Conservation (phyloP, 2,329 filamentous ascomycete species). For the Sporothrix euskadiensis region DNA sequence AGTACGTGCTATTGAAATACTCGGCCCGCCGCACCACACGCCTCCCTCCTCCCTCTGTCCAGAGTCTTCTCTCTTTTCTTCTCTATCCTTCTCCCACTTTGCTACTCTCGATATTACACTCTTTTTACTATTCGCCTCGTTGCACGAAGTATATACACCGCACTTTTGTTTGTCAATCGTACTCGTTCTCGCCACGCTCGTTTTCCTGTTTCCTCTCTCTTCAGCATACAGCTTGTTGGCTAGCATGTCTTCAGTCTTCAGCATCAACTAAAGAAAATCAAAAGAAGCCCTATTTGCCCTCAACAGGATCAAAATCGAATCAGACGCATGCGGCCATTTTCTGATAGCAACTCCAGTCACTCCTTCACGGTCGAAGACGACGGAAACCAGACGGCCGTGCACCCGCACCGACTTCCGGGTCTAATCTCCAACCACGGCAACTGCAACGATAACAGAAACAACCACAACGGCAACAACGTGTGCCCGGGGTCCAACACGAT, state of each 20-base stretch:
- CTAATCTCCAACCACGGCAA: neutral
- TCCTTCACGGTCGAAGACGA: neutral
- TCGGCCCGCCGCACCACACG: slow-evolving; percentile 5
- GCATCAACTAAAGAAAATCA: neutral
- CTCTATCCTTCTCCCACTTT: neutral
- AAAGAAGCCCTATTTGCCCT: neutral
- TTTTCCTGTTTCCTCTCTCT: neutral
- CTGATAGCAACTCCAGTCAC: neutral
- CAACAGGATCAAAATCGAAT: neutral
- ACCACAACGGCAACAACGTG: slow-evolving; percentile 3
- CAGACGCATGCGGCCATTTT: slow-evolving; percentile 21
- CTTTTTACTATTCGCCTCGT: neutral
- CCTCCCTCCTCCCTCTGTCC: neutral
- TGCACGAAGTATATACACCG: neutral
- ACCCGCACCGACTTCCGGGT: neutral
- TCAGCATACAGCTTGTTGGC: neutral
- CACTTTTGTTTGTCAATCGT: slow-evolving; percentile 1
- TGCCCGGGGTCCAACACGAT: slow-evolving; percentile 6
- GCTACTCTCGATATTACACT: neutral
- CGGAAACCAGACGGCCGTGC: neutral
- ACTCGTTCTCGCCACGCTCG: slow-evolving; percentile 11
- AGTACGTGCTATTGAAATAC: slow-evolving; percentile 15
- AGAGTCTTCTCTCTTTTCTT: neutral
- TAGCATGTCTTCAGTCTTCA: neutral
- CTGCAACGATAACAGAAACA: neutral